These are phyloP conservation scores for Alternaria tenuissima DNA, from an alignment of 2,329 filamentous ascomycete genomes.

Conservation along the genomic window DNA sequence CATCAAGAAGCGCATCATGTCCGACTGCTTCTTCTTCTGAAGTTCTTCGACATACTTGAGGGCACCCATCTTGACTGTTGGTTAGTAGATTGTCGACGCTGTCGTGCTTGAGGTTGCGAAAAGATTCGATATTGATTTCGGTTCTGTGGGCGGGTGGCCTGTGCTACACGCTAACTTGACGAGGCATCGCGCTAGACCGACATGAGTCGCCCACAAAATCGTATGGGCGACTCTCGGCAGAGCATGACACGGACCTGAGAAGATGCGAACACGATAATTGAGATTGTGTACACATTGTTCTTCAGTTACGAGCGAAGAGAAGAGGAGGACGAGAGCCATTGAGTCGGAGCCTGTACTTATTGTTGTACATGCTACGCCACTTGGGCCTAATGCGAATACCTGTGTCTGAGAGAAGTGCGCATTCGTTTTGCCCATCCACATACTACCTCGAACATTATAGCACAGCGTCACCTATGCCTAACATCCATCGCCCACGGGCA, in stretches of 20 bases:
- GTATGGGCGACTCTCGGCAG: not conserved
- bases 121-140: conserved; percentile 29
- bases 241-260: conserved; percentile 8
- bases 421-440: not conserved
- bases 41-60: conserved; percentile 99
- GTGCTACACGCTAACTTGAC: conserved; percentile 3
- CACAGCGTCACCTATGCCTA: not conserved
- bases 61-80: conserved; percentile 81
- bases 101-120: conserved; percentile 28
- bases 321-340: not conserved
- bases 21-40: conserved; percentile 99
- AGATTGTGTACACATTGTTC: not conserved
- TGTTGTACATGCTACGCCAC: not conserved
- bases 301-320: not conserved
- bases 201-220: not conserved
- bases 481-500: conserved; percentile 27
- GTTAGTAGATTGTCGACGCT: conserved; percentile 46
- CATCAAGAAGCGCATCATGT: conserved; percentile 99
- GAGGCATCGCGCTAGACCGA: conserved; percentile 2
- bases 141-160: conserved; percentile 24
- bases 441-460: not conserved
- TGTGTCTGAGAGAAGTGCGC: not conserved
- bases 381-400: not conserved
- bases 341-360: not conserved
- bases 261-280: not conserved